phyloP scores from a whole-genome alignment of 1,284 basidiomycete genomes.

The Apiotrichum akiyoshidainum region DNA sequence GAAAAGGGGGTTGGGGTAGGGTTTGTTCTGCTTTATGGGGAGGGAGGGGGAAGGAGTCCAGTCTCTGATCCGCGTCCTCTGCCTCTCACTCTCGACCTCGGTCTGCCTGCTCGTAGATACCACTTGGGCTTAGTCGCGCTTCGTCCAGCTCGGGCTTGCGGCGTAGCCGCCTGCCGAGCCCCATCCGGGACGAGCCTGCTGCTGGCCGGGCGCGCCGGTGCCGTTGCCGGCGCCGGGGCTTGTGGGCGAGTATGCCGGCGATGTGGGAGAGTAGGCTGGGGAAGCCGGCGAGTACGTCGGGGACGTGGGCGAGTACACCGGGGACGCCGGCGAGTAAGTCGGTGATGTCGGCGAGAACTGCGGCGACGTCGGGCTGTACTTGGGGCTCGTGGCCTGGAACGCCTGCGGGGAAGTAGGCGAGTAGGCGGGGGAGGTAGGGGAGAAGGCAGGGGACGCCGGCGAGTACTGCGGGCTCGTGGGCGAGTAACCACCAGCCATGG shows the following conservation, averaged over 20 bases:
- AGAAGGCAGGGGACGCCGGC: slow-evolving; percentile 44
- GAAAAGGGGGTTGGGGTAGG: background rate
- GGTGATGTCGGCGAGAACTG: slow-evolving; percentile 44
- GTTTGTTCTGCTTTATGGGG: background rate
- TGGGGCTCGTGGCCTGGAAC: slow-evolving; percentile 77
- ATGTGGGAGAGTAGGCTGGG: slow-evolving; percentile 57
- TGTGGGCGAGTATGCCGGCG: slow-evolving; percentile 53
- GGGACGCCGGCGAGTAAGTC: slow-evolving; percentile 70
- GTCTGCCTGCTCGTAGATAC: background rate
- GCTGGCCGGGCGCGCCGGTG: slow-evolving; percentile 12
- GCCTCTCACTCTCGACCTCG: background rate
- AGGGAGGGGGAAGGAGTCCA: background rate
- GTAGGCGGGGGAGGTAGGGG: slow-evolving; percentile 57
- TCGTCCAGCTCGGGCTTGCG: slow-evolving; percentile 23
- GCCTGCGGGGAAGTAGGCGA: slow-evolving; percentile 58
- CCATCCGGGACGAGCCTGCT: slow-evolving; percentile 12
- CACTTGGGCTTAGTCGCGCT: slow-evolving; percentile 10
- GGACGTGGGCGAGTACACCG: slow-evolving; percentile 71
- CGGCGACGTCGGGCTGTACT: slow-evolving; percentile 57
- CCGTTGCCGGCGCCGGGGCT: slow-evolving; percentile 4
- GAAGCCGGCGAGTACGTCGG: slow-evolving; percentile 69
- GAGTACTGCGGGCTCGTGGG: slow-evolving; percentile 31
- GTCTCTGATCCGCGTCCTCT: background rate
- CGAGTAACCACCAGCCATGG: slow-evolving; percentile 24
- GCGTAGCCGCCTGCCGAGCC: slow-evolving; percentile 16